Evolutionary conservation across 2,329 filamentous ascomycete genomes (phyloP).

Genomic region (Neofusicoccum kwambonambiense): DNA sequence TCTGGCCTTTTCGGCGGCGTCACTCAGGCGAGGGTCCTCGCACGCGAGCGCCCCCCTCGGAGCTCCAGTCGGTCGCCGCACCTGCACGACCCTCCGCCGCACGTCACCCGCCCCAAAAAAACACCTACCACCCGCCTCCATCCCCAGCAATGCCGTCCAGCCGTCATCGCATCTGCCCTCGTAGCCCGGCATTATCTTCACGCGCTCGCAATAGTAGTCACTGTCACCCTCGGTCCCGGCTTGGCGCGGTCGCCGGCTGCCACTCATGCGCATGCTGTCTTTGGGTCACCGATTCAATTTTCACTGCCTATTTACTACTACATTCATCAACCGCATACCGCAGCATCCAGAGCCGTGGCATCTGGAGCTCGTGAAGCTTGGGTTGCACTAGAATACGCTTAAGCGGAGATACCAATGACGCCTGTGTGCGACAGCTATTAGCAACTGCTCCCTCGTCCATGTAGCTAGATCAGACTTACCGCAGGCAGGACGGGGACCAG

Average conservation of each 20-base stretch:
- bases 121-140: too few species aligned
- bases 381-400: slow-evolving; percentile 38
- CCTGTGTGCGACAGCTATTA: slow-evolving; percentile 44
- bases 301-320: slow-evolving; percentile 7
- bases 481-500: slow-evolving; percentile 88
- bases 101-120: not conserved
- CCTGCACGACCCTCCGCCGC: not conserved
- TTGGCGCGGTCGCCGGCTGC: not conserved
- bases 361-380: not conserved
- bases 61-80: not conserved
- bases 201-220: too few species aligned
- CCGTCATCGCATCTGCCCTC: not conserved
- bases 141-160: not conserved
- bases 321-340: not conserved
- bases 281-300: not conserved
- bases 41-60: slow-evolving; percentile 9
- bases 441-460: slow-evolving; percentile 10
- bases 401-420: slow-evolving; percentile 85
- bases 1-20: slow-evolving; percentile 18
- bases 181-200: too few species aligned
- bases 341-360: not conserved
- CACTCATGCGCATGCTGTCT: not conserved
- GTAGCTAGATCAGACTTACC: slow-evolving; percentile 50
- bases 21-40: slow-evolving; percentile 7
- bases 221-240: not conserved